Base-by-base conservation (phyloP, 305 asterid species). In the Solanum aculeatissimum region DNA sequence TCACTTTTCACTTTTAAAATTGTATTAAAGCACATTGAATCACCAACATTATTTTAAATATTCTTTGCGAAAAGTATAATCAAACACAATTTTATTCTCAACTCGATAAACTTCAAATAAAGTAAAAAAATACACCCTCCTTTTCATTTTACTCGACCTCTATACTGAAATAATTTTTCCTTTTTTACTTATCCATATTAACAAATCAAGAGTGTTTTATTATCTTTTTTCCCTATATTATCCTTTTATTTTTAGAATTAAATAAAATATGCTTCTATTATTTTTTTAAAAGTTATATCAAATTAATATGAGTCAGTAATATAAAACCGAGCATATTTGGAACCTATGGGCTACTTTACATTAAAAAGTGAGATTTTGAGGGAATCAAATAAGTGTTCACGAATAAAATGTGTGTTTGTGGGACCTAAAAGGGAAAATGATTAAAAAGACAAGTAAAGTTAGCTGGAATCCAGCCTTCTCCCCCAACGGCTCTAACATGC, bases 401-500 rank as follows among this genome's bases (percentile, higher is more conserved):
- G 54, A 70, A 70, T 47, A 82, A 80, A 81, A 84, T 57, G 83
- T 55, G 63, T 40, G 40, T 23, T 23, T 68, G 89, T 86, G 88
- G 92, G 87, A 55, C 91, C 91, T 13, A 12, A 23, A 11, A 60
- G 27, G 3, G 6, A 5, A 81, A 68, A 88, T 82, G 87, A 91
- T 91, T 87, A 87, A 81, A 90, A 13, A 25, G 88, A 89, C 91
- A 84, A 74, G 88, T 62, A 68, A 81, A 49, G n/a, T 83, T 83
- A 87, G 94, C 95, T 93, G 94, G 92, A 87, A 63, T 85, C 87
- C 94, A 92, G 94, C 60, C 89, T 29, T 60, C 80, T 86, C 93
- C 85, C 95, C 90, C 92, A 87, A 89, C 94, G 96, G 94, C 94
- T 89, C 91, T 88, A 90, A 92, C 92, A 83, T 75, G 81, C 60